Evolutionary conservation across 2,329 filamentous ascomycete genomes (phyloP), one percentile per base, ranked within the genome.

Genomic region (Colletotrichum euphorbiae): DNA sequence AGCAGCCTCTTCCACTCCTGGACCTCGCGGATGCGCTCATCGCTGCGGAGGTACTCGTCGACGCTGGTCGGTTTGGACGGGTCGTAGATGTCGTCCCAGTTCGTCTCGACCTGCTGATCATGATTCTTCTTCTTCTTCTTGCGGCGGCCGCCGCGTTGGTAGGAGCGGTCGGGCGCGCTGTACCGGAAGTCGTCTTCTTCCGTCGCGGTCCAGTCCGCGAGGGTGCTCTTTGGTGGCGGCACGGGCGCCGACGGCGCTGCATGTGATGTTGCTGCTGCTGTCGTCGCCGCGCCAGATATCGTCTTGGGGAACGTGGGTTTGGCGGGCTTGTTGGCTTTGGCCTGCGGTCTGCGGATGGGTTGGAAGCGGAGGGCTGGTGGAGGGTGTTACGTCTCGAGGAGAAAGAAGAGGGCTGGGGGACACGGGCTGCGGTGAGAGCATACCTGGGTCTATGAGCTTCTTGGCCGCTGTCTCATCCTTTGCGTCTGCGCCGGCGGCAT

Each of bases 31-130:
- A 94, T 88, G 75, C 93, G 91, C 80, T 97, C 94, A 67, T 97
- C 93, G 74, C 93, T 96, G 69, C 90, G 85, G 68, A 92, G 87
- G 76, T 96, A 98, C 75, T 95, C 92, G 62, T 94, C 91, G 56
- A 95, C 92, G 72, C 90, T 94, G 45, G 93, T 97, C 8, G 94
- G 94, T 43, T 92, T 84, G 11, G 91, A 84, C 1, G 93, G 93
- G 74, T 97, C 94, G 77, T 97, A 98, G 24, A 96, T 87, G 76
- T 97, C 93, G 77, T 97, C 92, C 94, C 94, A 98, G 75, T 97
- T 90, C n/a, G 87, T 89, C 76, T 89, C 86, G 58, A 85, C 80
- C 5, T 80, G 79, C 33, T 85, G 78, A 52, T 84, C 82, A 6
- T 88, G 85, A 69, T 89, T 86, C 74, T 88, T 87, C 78, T 90